These are phyloP conservation scores for Medicago arabica DNA, from an alignment of 306 rosid species.

Conservation along the genomic window DNA sequence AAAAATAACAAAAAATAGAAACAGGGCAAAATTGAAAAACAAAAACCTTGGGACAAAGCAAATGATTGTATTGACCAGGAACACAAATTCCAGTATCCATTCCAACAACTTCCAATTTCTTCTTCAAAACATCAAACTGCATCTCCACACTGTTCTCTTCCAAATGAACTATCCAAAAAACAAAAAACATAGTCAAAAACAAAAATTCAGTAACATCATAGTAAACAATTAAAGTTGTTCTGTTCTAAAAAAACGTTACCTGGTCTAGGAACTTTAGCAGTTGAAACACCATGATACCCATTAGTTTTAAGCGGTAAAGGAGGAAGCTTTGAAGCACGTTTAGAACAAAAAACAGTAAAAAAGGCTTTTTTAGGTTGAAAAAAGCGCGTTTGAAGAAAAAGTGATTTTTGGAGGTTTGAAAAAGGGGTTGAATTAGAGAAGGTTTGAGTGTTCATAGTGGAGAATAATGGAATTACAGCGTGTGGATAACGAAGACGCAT, in stretches of 20 bases:
- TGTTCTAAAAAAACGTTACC: conserved; percentile 27
- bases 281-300: conserved; percentile 59
- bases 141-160: conserved; percentile 37
- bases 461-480: conserved; percentile 43
- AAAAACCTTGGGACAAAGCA: conserved; percentile 77
- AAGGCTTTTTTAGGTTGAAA: conserved; percentile 38
- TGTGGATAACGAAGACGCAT: conserved; percentile 65
- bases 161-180: conserved; percentile 45
- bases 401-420: conserved; percentile 36
- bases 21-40: neutral
- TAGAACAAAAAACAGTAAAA: conserved; percentile 51
- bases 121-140: conserved; percentile 47
- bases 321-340: conserved; percentile 45
- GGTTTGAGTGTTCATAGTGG: conserved; percentile 55
- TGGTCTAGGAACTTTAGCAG: conserved; percentile 49
- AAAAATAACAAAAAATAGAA: neutral
- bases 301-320: conserved; percentile 61
- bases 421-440: conserved; percentile 47
- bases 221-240: neutral
- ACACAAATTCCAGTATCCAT: conserved; percentile 49
- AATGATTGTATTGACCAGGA: conserved; percentile 65
- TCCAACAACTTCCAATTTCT: conserved; percentile 62
- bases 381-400: conserved; percentile 34
- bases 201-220: neutral
- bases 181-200: neutral